Evolutionary conservation across 148 eudicot genomes (phyloP), one percentile per base, ranked within the genome.

Genomic region (Amaranthus hypochondriacus): DNA sequence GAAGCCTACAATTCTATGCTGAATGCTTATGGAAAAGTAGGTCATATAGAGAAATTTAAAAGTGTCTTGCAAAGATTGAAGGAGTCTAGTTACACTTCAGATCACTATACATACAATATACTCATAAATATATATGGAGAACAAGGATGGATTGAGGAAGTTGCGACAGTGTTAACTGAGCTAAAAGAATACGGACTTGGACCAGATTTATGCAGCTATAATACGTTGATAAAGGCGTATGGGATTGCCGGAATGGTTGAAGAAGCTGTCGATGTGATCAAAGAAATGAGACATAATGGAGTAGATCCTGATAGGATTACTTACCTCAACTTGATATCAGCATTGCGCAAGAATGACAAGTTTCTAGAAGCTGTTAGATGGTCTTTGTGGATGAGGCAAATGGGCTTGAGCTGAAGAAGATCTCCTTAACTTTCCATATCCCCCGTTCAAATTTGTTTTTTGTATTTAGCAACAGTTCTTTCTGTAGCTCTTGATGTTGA

Each of bases 331-430:
- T 79, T 91, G 78, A 84, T 94, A 58, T 68, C 73, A 71, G 90
- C 97, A 10, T 66, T 94, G 62, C 85, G 75, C 65, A 91, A 81
- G 80, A 94, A 94, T 81, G 97, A 94, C 68, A 85, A 76, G 87
- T 79, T 88, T 79, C 82, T 94, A 48, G 98, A 94, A 81, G 93
- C 97, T 79, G 97, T 94, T 62, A 94, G 86, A 83, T 94, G 98
- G 98, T 94, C 98, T 15, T 81, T 94, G 86, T 94, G 93, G 97
- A 92, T 94, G 97, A 94, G 92, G 86, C 96, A 94, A 81, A 78
- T 86, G 76, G 96, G 93, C 8, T 71, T 92, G 49, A 71, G 77
- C 75, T 81, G 81, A 80, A 58, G 62, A 80, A 75, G 76, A 71
- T 66, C 72, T 70, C 18, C 18, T 56, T 28, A 14, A 5, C 66